A percentile compares a stretch with the other conserved stretches of the same genome.
Evolutionary conservation across 805 yeast species (phyloP).

Genomic region (Starmerella roubikii): DNA sequence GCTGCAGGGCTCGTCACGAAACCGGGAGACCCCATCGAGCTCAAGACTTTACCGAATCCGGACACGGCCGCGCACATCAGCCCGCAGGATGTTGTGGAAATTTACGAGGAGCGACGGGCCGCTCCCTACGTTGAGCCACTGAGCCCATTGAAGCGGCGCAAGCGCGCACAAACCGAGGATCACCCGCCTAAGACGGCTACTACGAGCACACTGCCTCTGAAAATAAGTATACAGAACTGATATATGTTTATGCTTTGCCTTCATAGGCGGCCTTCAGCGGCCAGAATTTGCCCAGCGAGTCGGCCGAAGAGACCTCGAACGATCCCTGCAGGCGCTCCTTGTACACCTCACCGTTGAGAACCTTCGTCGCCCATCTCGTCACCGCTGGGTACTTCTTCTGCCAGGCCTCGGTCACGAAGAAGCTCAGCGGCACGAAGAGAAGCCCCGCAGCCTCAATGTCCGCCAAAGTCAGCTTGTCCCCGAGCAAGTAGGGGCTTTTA

Average conservation of each 20-base stretch:
- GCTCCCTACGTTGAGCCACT: slow-evolving; percentile 6
- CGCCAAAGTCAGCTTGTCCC: slow-evolving; percentile 54
- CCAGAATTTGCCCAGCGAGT: slow-evolving; percentile 1
- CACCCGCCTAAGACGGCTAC: too few species aligned
- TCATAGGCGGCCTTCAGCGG: neutral
- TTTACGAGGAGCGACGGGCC: slow-evolving; percentile 4
- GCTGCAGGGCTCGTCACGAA: slow-evolving; percentile 24
- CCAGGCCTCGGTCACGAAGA: slow-evolving; percentile 29
- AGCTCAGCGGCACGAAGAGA: slow-evolving; percentile 38
- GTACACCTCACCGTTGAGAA: slow-evolving; percentile 21
- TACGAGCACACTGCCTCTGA: too few species aligned
- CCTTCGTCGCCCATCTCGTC: slow-evolving; percentile 59
- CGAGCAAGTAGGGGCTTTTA: slow-evolving; percentile 54
- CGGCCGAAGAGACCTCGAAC: slow-evolving; percentile 10
- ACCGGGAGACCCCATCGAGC: slow-evolving; percentile 15
- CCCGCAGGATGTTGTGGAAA: slow-evolving; percentile 17
- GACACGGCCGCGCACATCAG: slow-evolving; percentile 17
- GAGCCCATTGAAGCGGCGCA: neutral
- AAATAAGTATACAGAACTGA: too few species aligned
- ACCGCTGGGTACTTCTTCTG: slow-evolving; percentile 47
- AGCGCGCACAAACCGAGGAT: too few species aligned
- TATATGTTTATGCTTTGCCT: neutral
- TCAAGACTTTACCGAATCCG: slow-evolving; percentile 19
- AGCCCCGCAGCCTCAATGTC: slow-evolving; percentile 45
- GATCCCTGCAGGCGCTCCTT: slow-evolving; percentile 6